Evolutionary conservation across 2,329 filamentous ascomycete species (phyloP).

Genomic region (Aspergillus quadricinctus): DNA sequence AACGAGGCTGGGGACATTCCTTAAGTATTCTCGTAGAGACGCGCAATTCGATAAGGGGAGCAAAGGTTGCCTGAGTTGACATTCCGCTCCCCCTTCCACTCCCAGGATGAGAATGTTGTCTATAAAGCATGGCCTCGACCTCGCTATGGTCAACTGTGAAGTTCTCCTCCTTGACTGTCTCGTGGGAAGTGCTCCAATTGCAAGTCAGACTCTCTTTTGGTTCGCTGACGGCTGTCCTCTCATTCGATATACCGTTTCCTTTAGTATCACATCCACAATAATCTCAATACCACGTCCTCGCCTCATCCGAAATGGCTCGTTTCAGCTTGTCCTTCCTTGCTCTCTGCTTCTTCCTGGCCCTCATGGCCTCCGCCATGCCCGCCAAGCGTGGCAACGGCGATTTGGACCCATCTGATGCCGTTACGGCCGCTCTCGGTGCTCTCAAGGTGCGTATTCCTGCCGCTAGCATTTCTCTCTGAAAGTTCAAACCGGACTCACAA

Average conservation of each 20-base stretch:
- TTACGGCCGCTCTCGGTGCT: neutral
- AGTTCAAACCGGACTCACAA: neutral
- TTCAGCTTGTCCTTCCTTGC: constrained; percentile 27
- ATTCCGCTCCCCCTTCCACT: neutral
- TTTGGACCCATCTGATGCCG: neutral
- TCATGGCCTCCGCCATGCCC: constrained; percentile 27
- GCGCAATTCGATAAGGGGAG: neutral
- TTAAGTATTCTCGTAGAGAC: neutral
- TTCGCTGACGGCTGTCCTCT: constrained; percentile 12
- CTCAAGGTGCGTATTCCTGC: neutral
- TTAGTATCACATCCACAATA: constrained; percentile 6
- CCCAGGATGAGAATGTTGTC: neutral
- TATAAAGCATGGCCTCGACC: neutral
- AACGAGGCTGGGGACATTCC: neutral
- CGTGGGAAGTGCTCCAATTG: neutral
- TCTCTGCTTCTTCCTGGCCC: constrained; percentile 26
- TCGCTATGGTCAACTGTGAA: neutral
- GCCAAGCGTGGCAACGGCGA: constrained; percentile 10
- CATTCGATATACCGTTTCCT: constrained; percentile 8
- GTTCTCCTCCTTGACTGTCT: neutral
- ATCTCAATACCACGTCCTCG: neutral
- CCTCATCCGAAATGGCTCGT: constrained; percentile 26
- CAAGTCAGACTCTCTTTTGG: constrained; percentile 1
- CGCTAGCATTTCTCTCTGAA: neutral
- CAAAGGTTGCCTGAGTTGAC: neutral